These are phyloP conservation scores for Nasturtium officinale DNA, from an alignment of 345 rosid species.

Conservation along the genomic window DNA sequence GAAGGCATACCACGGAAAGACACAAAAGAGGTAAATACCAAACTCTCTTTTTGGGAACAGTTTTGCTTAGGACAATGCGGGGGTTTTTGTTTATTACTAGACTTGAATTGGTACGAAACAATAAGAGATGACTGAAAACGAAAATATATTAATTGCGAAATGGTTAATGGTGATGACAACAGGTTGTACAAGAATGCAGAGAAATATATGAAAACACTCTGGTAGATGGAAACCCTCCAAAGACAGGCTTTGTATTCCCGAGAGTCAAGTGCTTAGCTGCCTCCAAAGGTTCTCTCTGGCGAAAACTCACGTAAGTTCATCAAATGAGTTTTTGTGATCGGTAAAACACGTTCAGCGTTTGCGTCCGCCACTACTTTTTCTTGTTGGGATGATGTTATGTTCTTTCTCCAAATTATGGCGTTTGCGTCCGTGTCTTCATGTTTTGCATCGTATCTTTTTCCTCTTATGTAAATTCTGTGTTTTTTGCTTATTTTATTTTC, in stretches of 20 bases:
- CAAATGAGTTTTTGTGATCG: not conserved
- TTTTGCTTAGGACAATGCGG: not conserved
- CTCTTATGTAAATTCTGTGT: conserved; percentile 29
- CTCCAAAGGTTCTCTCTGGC: conserved; percentile 74
- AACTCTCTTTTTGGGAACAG: not conserved
- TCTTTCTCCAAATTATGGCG: conserved; percentile 12
- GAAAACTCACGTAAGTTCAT: conserved; percentile 54
- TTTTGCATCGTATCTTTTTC: conserved; percentile 20
- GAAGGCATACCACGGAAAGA: conserved; percentile 98
- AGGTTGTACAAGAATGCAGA: conserved; percentile 98
- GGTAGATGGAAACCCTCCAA: conserved; percentile 80
- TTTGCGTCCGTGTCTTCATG: conserved; percentile 27
- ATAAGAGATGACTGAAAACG: conserved; percentile 2
- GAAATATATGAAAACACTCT: conserved; percentile 90
- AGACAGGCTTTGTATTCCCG: conserved; percentile 83
- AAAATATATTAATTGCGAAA: not conserved
- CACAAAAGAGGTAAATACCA: conserved; percentile 81
- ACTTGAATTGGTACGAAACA: not conserved
- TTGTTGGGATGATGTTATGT: not conserved
- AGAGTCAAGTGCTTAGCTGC: conserved; percentile 77
- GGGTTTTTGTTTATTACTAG: not conserved
- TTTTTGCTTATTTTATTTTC: not conserved
- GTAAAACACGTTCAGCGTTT: conserved; percentile 6
- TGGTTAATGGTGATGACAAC: conserved; percentile 29
- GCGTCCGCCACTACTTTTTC: not conserved